Base-by-base conservation (phyloP, 2,329 filamentous ascomycete genomes). In the Colletotrichum orchidophilum region DNA sequence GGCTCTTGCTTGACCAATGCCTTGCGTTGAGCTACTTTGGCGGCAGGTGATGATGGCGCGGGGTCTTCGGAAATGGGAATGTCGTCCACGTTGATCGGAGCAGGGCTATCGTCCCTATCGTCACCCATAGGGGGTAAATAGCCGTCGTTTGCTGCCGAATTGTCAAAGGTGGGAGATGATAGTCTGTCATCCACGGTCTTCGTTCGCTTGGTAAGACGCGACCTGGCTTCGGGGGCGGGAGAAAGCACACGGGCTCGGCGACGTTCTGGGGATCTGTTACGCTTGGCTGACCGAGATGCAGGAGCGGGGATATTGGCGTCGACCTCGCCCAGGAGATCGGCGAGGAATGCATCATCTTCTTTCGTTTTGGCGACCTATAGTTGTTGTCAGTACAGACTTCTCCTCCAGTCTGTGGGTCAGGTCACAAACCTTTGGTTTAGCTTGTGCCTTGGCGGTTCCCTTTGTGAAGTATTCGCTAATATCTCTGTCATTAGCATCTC, bases 381-480 rank as follows among this genome's bases (percentile, higher is more conserved):
- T 6, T 3, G 6, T 15, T 52, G 52, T 72, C 35, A 72, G 39
- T n/a, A 26, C 12, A 29, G 33, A 5, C 3, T n/a, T 2, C 21
- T 18, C 15, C 39, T 33, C 26, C 55, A 9, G 27, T 9, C 7
- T 50, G 9, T 21, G 13, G 3, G 7, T 18, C 24, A 15, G n/a
- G 4, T 64, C 69, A 31, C 81, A 70, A 81, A 95, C 94, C 88
- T 97, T 98, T 21, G 93, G 87, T 80, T 98, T 98, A 15, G 92
- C 86, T 68, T 91, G 91, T 61, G 87, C 81, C 74, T 88, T 87
- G 71, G 86, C 85, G 39, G 90, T 88, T 65, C 94, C 94, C 76
- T 93, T 93, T 75, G 89, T 96, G 80, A 99, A 98, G 83, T 97
- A 99, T 77, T 97, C 96, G 82, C 92, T 95, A 79, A 99, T 98